A percentile compares a stretch with the other conserved stretches of the same genome.
These are phyloP conservation scores for Saccharomycopsis hybrid DNA, from an alignment of 1,139 yeast genomes.

Conservation along the genomic window DNA sequence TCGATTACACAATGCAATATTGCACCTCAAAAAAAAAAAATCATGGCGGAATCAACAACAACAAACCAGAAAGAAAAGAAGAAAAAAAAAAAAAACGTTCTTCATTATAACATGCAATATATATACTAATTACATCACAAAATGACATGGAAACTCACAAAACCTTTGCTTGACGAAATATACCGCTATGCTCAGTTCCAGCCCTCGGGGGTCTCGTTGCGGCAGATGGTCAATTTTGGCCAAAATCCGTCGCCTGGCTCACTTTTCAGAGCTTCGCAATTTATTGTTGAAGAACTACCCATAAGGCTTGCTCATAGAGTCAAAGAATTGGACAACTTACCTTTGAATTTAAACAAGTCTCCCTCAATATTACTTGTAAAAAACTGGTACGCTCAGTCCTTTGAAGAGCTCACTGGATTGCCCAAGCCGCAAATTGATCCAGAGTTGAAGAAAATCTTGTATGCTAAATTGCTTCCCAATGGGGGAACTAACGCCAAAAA, in stretches of 20 bases:
- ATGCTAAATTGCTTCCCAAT: constrained; percentile 17
- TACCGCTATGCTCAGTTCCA: constrained; percentile 62
- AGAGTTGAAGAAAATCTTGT: constrained; percentile 35
- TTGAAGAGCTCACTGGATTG: constrained; percentile 65
- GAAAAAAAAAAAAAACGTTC: too few relatives aligned
- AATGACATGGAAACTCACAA: constrained; percentile 4
- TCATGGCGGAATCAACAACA: too few relatives aligned
- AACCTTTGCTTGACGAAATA: constrained; percentile 33
- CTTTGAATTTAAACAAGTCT: constrained; percentile 65
- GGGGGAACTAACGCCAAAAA: background rate
- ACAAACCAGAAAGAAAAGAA: too few relatives aligned
- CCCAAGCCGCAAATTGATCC: constrained; percentile 44
- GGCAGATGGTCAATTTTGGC: constrained; percentile 94
- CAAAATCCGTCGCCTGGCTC: constrained; percentile 72
- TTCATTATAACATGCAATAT: too few relatives aligned
- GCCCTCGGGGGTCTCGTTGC: constrained; percentile 76
- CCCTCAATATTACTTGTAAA: constrained; percentile 72
- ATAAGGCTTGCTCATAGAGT: constrained; percentile 82
- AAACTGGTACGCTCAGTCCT: constrained; percentile 89
- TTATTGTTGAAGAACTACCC: constrained; percentile 82
- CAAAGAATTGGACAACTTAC: constrained; percentile 75
- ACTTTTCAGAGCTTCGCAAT: constrained; percentile 75
- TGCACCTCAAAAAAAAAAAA: too few relatives aligned
- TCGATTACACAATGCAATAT: too few relatives aligned
- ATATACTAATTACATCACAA: too few relatives aligned